Base-by-base conservation (phyloP, 1,139 yeast species). In the Suhomyces guaymorum region DNA sequence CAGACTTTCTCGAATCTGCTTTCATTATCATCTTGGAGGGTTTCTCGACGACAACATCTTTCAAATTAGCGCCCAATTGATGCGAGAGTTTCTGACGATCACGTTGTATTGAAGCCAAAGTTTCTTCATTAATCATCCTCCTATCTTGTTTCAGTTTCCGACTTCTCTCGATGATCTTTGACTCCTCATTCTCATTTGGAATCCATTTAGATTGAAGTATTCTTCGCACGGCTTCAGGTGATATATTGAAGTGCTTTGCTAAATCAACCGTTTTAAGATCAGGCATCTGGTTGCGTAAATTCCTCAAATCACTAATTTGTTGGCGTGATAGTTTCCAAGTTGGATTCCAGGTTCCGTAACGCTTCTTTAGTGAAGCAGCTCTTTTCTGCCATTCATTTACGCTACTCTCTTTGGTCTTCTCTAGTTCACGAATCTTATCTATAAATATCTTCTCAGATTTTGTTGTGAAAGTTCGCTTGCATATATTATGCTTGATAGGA, bases 151-250 rank as follows among this genome's bases (percentile, higher is more conserved):
- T 58, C 13, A 59, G 41, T 21, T 46, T 63, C 26, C 57, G 61
- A 73, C 82, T 79, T 39, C 89, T 65, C 18, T 61, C 61, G 13
- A 62, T 52, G 1, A 80, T 46, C 11, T 58, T 52, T 8, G 61
- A 69, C 35, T 74, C 79, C 30, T 79, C 82, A 4, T 65, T 69
- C 2, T 65, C 73, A 2, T 58, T 59, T 2, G 96, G 96, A 14
- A 60, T 61, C 95, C 96, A 90, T 24, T 72, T 76, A 5, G 95
- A 80, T 52, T 76, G 80, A 42, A 90, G 57, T 8, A 90, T 87
- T 42, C 96, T 71, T 39, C 96, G 64, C 1, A 89, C 75, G 0
- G 94, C 87, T 47, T 89, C 95, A 0, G 95, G 94, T 1, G 95
- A 83, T 3, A 88, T 72, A 37, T 73, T 66, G 57, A 83, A 89